Evolutionary conservation across 1,139 yeast genomes (phyloP), one percentile per base, ranked within the genome.

Genomic region (Citeromyces hawaiiensis): DNA sequence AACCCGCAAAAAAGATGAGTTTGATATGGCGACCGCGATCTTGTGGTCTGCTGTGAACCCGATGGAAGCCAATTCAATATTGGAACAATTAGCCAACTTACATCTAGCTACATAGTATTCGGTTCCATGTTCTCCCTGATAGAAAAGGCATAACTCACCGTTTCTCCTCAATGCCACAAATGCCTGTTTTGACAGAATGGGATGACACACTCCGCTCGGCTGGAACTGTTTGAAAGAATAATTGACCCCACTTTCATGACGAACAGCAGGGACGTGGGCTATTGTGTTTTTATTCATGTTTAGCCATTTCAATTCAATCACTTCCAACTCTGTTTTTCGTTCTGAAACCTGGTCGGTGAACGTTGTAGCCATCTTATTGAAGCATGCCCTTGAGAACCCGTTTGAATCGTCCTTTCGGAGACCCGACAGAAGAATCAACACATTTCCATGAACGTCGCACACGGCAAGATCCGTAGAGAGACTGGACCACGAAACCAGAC

Each of bases 131-230:
- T 72, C 79, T 14, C 77, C 75, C 50, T 78, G 86, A 51, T 71
- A 75, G 56, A 74, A 74, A 32, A 77, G 53, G 35, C 71, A 59
- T 31, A 83, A 53, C 39, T 66, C 64, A 1, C 94, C 94, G 48
- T 77, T 73, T 42, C 68, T 66, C 36, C 93, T 65, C 29, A 85
- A 60, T 0, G 76, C 76, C 29, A 83, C 57, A 50, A 87, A 77
- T 1, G 91, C 93, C 47, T 82, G 83, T 47, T 79, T 81, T 4
- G 80, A 68, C 4, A 69, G 57, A 13, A 75, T 60, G 0, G 94
- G 94, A 52, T 83, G 93, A 43, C 75, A 61, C 0, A 79, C 71
- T 1, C 87, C 86, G 42, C 63, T 61, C 0, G 85, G 69, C 45
- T 68, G 72, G 44, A 65, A 64, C 50, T 76, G 87, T 37, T 65